phyloP scores from a whole-genome alignment of 768 basidiomycete genomes.

The Rhodocollybia butyracea region DNA sequence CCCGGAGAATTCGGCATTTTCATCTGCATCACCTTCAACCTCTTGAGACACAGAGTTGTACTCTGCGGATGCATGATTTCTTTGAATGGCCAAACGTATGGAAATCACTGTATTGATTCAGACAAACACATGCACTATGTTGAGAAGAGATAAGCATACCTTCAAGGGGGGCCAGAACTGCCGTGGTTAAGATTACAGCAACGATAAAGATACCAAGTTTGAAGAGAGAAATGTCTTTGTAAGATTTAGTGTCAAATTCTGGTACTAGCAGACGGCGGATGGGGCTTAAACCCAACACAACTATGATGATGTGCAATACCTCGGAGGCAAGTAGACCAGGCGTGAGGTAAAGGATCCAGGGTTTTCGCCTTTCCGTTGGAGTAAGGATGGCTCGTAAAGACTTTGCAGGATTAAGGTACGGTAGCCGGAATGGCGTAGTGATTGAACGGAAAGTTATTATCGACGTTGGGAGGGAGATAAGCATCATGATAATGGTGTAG shows the following conservation, averaged over 20 bases:
- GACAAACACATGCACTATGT: too few species aligned
- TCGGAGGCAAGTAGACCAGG: conserved; percentile 69
- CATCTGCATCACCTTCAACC: conserved; percentile 61
- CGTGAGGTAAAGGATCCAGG: conserved; percentile 80
- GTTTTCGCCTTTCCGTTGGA: conserved; percentile 73
- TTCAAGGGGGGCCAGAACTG: conserved; percentile 70
- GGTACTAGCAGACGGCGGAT: conserved; percentile 45
- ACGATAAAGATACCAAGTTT: conserved; percentile 54
- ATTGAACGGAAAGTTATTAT: conserved; percentile 80
- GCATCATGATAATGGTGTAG: conserved; percentile 63
- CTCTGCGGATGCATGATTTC: conserved; percentile 75
- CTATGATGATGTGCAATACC: conserved; percentile 40
- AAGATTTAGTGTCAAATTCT: conserved; percentile 25
- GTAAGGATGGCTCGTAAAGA: conserved; percentile 73
- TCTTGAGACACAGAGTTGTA: conserved; percentile 76
- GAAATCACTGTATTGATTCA: too few species aligned
- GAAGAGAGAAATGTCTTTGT: conserved; percentile 43
- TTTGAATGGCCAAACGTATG: conserved; percentile 77
- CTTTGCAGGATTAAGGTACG: conserved; percentile 53
- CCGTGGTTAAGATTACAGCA: conserved; percentile 53
- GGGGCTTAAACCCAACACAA: conserved; percentile 46
- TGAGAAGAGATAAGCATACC: too few species aligned
- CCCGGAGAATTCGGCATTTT: conserved; percentile 60
- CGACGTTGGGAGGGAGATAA: conserved; percentile 64
- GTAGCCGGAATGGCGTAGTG: conserved; percentile 76